Conservation (phyloP, 768 basidiomycete genomes). For the Fomitopsis pulvina region DNA sequence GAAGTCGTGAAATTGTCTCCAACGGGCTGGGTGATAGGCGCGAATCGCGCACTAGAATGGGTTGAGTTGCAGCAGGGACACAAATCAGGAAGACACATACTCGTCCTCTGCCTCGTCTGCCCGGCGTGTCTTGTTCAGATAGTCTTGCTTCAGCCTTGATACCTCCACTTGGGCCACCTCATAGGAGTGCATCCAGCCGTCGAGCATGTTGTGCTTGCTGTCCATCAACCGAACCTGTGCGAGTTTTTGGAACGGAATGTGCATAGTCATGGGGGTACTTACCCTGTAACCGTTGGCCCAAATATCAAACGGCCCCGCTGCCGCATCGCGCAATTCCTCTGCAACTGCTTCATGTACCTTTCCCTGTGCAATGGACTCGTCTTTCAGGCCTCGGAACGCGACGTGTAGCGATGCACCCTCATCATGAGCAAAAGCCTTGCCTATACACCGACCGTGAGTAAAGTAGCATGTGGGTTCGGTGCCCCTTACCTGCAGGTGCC, state of each 20-base stretch:
- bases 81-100: constrained; percentile 41
- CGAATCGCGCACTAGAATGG: constrained; percentile 71
- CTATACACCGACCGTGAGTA: constrained; percentile 22
- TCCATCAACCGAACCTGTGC: constrained; percentile 49
- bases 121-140: constrained; percentile 68
- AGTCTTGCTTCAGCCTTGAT: constrained; percentile 66
- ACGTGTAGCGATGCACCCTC: constrained; percentile 80
- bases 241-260: background rate
- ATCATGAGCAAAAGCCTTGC: constrained; percentile 66
- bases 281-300: constrained; percentile 80
- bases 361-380: constrained; percentile 67
- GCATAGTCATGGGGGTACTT: constrained; percentile 1
- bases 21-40: constrained; percentile 51
- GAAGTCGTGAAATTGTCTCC: constrained; percentile 80
- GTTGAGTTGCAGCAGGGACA: constrained; percentile 8
- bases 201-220: constrained; percentile 48
- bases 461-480: too few relatives aligned
- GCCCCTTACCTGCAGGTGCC: constrained; percentile 40
- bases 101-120: constrained; percentile 95
- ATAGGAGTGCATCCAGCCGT: constrained; percentile 64
- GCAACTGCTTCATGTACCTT: constrained; percentile 65
- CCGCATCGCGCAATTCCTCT: constrained; percentile 66
- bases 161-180: constrained; percentile 61
- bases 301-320: constrained; percentile 72
- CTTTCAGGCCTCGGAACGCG: constrained; percentile 75